A percentile compares a stretch with the other conserved stretches of the same genome.
Evolutionary conservation across 192 early-diverging fungal species (phyloP).

Genomic region (Backusella morwellensis): DNA sequence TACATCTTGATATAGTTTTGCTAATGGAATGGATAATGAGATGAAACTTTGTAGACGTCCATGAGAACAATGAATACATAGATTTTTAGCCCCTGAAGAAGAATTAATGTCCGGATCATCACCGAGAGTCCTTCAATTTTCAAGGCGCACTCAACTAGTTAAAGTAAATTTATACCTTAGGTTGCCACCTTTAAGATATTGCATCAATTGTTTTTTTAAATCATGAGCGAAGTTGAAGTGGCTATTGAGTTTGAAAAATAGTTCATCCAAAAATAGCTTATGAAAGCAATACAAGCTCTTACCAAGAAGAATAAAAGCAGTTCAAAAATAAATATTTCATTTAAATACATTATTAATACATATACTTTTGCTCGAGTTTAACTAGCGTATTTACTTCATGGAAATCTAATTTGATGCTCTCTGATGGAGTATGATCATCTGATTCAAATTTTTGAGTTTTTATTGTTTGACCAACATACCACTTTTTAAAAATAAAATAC

Average conservation of each 20-base stretch:
- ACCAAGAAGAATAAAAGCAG: neutral
- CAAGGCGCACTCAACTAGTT: neutral
- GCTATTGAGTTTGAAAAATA: neutral
- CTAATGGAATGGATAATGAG: too few species aligned
- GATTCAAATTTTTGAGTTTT: neutral
- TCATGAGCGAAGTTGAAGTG: too few species aligned
- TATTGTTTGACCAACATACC: neutral
- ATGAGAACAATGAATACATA: too few species aligned
- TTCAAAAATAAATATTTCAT: neutral
- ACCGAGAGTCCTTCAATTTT: neutral
- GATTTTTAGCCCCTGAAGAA: too few species aligned
- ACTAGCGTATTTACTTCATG: neutral
- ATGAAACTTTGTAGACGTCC: too few species aligned
- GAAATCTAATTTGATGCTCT: neutral
- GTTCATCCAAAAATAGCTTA: neutral
- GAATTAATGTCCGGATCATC: too few species aligned
- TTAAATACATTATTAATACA: neutral
- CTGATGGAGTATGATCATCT: neutral
- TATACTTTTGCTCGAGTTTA: neutral
- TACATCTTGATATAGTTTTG: too few species aligned
- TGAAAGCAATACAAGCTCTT: neutral
- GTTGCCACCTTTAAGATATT: neutral
- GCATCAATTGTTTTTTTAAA: neutral
- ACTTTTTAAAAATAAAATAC: neutral
- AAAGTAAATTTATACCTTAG: neutral